Evolutionary conservation across 2,329 filamentous ascomycete genomes (phyloP).

Genomic region (Penicillium sp.): DNA sequence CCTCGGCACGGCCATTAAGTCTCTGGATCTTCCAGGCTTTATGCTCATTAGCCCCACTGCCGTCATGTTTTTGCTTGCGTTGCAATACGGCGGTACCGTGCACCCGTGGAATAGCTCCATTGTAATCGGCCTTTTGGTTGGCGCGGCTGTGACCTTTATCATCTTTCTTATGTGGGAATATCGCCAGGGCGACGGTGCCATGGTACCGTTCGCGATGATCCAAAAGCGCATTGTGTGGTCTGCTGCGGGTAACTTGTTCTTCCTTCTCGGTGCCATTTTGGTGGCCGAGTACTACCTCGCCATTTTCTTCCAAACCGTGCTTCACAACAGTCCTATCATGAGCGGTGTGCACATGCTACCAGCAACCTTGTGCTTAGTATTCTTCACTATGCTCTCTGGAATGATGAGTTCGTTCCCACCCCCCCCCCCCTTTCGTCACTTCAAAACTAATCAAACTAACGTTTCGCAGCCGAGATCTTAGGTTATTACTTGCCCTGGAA

Average conservation of each 20-base stretch:
- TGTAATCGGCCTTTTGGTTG: conserved; percentile 26
- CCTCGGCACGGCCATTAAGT: too few species aligned
- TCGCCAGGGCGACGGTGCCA: conserved; percentile 49
- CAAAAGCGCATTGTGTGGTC: conserved; percentile 6
- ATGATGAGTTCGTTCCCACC: too few species aligned
- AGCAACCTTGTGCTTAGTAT: too few species aligned
- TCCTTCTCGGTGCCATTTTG: conserved; percentile 6
- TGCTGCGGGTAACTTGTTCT: conserved; percentile 6
- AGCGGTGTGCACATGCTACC: too few species aligned
- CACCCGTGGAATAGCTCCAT: conserved; percentile 27
- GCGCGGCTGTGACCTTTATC: conserved; percentile 31
- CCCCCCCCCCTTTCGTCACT: too few species aligned
- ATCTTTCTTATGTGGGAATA: conserved; percentile 51
- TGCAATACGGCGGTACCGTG: conserved; percentile 28
- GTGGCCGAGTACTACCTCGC: conserved; percentile 14
- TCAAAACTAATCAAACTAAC: too few species aligned
- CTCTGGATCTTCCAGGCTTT: conserved; percentile 43
- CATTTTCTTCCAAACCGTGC: conserved; percentile 18
- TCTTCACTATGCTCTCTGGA: too few species aligned
- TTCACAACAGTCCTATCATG: too few species aligned
- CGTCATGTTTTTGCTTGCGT: conserved; percentile 26
- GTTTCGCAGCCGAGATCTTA: too few species aligned
- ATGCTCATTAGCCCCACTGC: conserved; percentile 33
- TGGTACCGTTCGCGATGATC: conserved; percentile 2
- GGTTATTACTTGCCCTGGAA: too few species aligned